Evolutionary conservation across 805 yeast species (phyloP).

Genomic region (Hanseniaspora osmophila): DNA sequence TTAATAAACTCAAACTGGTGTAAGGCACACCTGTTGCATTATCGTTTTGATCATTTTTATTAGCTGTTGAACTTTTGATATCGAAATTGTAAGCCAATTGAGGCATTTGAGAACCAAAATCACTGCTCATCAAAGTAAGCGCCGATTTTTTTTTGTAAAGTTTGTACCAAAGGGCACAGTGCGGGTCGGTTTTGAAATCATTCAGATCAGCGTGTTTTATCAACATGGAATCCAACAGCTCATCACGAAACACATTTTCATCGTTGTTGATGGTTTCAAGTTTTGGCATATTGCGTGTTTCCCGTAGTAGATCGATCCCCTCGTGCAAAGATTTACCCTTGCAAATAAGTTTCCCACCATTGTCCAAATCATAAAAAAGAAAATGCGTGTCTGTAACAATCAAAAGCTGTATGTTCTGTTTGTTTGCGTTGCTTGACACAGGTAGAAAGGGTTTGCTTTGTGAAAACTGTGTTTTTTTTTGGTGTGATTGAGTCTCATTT

Average conservation of each 20-base stretch:
- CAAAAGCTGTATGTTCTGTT: background rate
- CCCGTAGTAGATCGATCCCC: background rate
- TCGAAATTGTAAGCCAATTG: background rate
- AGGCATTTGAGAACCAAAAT: background rate
- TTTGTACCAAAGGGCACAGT: background rate
- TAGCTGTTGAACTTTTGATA: background rate
- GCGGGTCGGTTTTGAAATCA: background rate
- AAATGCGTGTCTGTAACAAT: slow-evolving; percentile 1
- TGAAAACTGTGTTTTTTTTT: too few relatives aligned
- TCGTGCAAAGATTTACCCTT: background rate
- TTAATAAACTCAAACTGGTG: too few relatives aligned
- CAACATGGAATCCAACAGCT: background rate
- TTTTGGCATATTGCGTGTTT: background rate
- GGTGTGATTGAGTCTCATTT: too few relatives aligned
- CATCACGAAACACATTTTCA: background rate
- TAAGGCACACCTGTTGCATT: background rate
- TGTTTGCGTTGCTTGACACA: background rate
- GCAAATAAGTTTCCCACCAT: background rate
- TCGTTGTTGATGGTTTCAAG: background rate
- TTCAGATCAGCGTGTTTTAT: background rate
- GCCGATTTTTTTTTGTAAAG: background rate
- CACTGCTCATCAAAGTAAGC: background rate
- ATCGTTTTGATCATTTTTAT: background rate
- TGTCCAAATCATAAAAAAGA: background rate
- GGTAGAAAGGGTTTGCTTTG: too few relatives aligned